Evolutionary conservation across 75 land plant genomes (phyloP).

Genomic region (Pinus taeda): DNA sequence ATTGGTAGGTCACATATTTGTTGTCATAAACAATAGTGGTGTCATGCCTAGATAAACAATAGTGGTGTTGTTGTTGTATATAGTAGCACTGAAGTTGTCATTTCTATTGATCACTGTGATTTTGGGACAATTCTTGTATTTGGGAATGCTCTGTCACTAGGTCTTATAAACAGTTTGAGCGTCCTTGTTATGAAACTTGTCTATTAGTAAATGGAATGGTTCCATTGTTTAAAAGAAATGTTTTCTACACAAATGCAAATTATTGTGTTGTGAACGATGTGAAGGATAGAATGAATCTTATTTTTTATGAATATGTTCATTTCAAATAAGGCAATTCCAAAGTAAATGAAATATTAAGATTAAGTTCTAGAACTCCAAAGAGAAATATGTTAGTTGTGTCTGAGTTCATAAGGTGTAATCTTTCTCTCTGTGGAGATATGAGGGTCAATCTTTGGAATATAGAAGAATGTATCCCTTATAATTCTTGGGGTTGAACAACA

Average conservation of each 20-base stretch:
- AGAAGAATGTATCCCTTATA: slow-evolving; percentile 40
- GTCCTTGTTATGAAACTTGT: slow-evolving; percentile 56
- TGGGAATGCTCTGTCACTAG: too few relatives aligned
- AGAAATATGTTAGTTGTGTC: slow-evolving; percentile 75
- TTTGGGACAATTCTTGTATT: too few relatives aligned
- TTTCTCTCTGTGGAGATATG: slow-evolving; percentile 67
- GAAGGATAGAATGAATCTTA: slow-evolving; percentile 64
- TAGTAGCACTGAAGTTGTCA: too few relatives aligned
- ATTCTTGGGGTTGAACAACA: slow-evolving; percentile 51
- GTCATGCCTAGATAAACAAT: too few relatives aligned
- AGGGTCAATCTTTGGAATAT: slow-evolving; percentile 74
- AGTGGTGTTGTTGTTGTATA: too few relatives aligned
- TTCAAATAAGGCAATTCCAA: slow-evolving; percentile 49
- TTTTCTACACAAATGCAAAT: slow-evolving; percentile 62
- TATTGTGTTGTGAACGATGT: slow-evolving; percentile 73
- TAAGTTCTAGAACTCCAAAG: slow-evolving; percentile 19
- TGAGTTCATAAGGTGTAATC: slow-evolving; percentile 67
- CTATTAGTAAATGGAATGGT: slow-evolving; percentile 53
- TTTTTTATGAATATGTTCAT: slow-evolving; percentile 67
- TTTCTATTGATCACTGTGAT: too few relatives aligned
- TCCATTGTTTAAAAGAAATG: slow-evolving; percentile 48
- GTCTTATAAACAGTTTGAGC: slow-evolving; percentile 23
- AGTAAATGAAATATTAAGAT: slow-evolving; percentile 28
- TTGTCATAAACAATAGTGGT: too few relatives aligned
- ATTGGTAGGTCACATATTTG: too few relatives aligned